Conservation (phyloP, 371 early-diverging fungal genomes). For the Mucor lusitanicus region DNA sequence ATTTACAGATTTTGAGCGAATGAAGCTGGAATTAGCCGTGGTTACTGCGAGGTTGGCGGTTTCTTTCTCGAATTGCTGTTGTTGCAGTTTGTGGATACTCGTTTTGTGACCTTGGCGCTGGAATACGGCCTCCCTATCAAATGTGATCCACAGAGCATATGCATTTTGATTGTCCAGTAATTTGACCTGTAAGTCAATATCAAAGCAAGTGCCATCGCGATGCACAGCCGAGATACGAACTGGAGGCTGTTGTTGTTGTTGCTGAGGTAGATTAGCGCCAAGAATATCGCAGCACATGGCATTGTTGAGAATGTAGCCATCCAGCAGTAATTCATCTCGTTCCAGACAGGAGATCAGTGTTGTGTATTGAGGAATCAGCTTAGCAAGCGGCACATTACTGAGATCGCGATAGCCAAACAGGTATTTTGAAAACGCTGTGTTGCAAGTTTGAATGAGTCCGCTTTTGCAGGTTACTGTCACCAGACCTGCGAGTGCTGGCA, state of each 20-base stretch:
- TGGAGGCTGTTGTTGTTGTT: not conserved
- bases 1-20: conserved; percentile 23
- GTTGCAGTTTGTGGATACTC: not conserved
- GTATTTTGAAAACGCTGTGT: conserved; percentile 60
- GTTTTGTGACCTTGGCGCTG: conserved; percentile 14
- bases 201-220: conserved; percentile 63
- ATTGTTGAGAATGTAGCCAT: conserved; percentile 38
- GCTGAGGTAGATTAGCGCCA: not conserved
- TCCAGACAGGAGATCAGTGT: conserved; percentile 44
- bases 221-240: conserved; percentile 48
- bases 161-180: conserved; percentile 27
- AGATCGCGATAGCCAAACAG: conserved; percentile 62
- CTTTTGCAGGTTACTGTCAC: conserved; percentile 48
- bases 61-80: not conserved
- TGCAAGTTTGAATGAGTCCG: conserved; percentile 57
- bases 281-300: conserved; percentile 31
- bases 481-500: conserved; percentile 71
- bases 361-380: conserved; percentile 62
- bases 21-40: not conserved
- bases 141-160: conserved; percentile 68
- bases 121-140: conserved; percentile 50
- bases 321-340: conserved; percentile 32
- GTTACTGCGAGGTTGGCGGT: not conserved
- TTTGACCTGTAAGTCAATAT: conserved; percentile 65
- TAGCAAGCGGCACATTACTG: conserved; percentile 14